Percentiles rank a stretch among this genome's conserved stretches.
These are phyloP conservation scores for Lipomyces spencermartinsiae DNA, from an alignment of 805 yeast genomes.

Conservation along the genomic window DNA sequence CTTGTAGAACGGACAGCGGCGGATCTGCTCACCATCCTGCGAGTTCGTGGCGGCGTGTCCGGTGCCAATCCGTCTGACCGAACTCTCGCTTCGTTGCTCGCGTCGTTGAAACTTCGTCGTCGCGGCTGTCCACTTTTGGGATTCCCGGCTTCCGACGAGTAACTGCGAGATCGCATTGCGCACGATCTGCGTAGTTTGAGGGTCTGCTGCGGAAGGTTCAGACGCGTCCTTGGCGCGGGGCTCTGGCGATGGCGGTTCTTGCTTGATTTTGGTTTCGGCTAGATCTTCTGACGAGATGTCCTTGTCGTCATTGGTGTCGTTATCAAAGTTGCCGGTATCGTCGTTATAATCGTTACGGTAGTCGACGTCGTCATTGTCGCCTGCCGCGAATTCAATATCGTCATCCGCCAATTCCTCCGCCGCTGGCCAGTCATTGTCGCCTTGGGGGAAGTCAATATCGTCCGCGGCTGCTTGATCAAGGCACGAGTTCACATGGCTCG, in stretches of 20 bases:
- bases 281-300: background rate
- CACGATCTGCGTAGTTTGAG: background rate
- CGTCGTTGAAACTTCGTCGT: background rate
- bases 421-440: background rate
- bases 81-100: background rate
- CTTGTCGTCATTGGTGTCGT: background rate
- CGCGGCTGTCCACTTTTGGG: constrained; percentile 12
- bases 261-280: constrained; percentile 3
- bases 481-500: constrained; percentile 13
- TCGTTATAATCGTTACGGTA: background rate
- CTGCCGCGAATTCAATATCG: background rate
- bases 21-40: background rate
- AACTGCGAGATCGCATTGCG: constrained; percentile 3
- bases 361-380: background rate
- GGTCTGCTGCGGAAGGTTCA: background rate
- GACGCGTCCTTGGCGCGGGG: background rate
- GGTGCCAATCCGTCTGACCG: background rate
- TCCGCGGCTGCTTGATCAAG: constrained; percentile 4
- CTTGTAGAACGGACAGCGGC: constrained; percentile 46
- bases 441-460: background rate
- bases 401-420: background rate
- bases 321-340: background rate
- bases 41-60: background rate
- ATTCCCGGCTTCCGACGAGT: constrained; percentile 9
- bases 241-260: constrained; percentile 6